These are phyloP conservation scores for Saccharum hybrid DNA, from an alignment of 202 grass and related monocot genomes.

Conservation along the genomic window DNA sequence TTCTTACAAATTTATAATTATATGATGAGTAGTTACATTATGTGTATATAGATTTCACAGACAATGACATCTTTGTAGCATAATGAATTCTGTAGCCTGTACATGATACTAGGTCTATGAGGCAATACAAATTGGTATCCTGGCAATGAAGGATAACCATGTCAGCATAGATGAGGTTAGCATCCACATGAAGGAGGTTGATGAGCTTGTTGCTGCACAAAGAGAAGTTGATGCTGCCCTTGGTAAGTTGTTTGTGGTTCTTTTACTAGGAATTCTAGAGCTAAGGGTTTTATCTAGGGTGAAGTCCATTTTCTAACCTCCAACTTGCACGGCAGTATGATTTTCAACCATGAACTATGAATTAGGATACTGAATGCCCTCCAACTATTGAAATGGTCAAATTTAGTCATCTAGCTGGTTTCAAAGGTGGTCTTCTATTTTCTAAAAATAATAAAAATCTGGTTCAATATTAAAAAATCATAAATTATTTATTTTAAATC, in stretches of 20 bases:
- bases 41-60: constrained; percentile 12
- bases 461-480: neutral
- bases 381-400: neutral
- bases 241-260: constrained; percentile 53
- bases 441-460: neutral
- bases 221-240: constrained; percentile 74
- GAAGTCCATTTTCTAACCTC: neutral
- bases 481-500: neutral
- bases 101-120: constrained; percentile 75
- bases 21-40: constrained; percentile 5
- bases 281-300: neutral
- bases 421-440: neutral
- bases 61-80: neutral
- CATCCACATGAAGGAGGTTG: constrained; percentile 68
- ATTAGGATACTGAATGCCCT: neutral
- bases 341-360: neutral
- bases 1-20: constrained; percentile 25
- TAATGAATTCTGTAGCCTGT: constrained; percentile 33
- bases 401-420: neutral
- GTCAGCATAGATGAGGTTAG: constrained; percentile 73
- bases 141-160: constrained; percentile 72
- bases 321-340: neutral
- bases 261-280: no score
- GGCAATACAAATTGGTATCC: constrained; percentile 72
- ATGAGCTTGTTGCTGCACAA: constrained; percentile 68